A percentile compares a stretch with the other conserved stretches of the same genome.
Evolutionary conservation across 2,329 filamentous ascomycete species (phyloP).

Genomic region (Aspergillus texensis): DNA sequence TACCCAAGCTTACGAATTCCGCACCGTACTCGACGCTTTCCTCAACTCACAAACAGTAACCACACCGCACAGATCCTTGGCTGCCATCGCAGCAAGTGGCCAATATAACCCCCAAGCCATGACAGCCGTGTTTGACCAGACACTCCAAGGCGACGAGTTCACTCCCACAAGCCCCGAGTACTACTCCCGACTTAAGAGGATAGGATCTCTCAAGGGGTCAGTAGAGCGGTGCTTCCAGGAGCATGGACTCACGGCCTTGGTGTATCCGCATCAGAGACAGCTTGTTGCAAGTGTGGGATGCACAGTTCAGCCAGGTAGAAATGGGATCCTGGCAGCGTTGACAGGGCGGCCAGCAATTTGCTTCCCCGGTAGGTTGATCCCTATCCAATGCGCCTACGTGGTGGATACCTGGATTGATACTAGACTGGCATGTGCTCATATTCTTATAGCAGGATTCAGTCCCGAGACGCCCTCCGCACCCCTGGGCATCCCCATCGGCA

Average conservation of each 20-base stretch:
- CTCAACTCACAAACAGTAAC: constrained; percentile 43
- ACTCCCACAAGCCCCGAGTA: constrained; percentile 58
- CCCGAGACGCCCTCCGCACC: constrained; percentile 52
- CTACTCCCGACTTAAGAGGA: constrained; percentile 47
- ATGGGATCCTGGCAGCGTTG: constrained; percentile 58
- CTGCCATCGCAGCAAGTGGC: constrained; percentile 53
- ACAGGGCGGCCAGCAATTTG: constrained; percentile 57
- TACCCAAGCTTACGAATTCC: constrained; percentile 64
- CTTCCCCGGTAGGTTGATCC: constrained; percentile 39
- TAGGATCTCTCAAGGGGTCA: constrained; percentile 55
- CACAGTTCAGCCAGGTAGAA: constrained; percentile 61
- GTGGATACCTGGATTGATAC: not conserved
- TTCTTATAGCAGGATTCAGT: constrained; percentile 50
- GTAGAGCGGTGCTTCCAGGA: constrained; percentile 55
- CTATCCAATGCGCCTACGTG: not conserved
- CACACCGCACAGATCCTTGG: constrained; percentile 42
- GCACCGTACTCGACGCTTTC: constrained; percentile 59
- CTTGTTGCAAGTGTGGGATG: constrained; percentile 62
- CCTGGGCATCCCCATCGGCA: constrained; percentile 63
- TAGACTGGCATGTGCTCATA: not conserved
- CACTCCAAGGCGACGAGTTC: constrained; percentile 55
- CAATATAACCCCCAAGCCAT: constrained; percentile 56
- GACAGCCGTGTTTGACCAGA: constrained; percentile 60
- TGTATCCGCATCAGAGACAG: constrained; percentile 68
- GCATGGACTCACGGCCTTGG: constrained; percentile 58